phyloP scores from a whole-genome alignment of 768 basidiomycete genomes.

The Pilatotrama ljubarskyi region DNA sequence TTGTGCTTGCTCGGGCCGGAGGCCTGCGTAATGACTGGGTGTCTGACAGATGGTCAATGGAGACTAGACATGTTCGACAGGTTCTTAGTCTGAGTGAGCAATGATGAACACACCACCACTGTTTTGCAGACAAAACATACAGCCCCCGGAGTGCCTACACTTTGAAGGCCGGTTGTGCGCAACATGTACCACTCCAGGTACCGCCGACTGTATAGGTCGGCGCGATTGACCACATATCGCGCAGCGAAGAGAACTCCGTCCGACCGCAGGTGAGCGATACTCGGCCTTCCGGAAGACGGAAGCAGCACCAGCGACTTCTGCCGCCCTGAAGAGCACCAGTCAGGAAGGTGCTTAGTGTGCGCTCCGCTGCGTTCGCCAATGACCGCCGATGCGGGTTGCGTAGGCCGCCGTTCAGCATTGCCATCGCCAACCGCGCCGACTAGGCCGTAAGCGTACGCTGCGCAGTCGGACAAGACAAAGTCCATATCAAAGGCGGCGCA shows the following conservation, averaged over 20 bases:
- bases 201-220: too few relatives aligned
- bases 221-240: too few relatives aligned
- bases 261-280: not conserved
- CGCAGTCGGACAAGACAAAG: not conserved
- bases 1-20: conserved; percentile 1
- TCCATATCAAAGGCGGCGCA: not conserved
- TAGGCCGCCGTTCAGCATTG: not conserved
- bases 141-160: too few relatives aligned
- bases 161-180: too few relatives aligned
- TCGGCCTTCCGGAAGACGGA: not conserved
- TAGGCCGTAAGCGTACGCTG: not conserved
- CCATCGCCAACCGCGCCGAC: not conserved
- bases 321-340: not conserved
- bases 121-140: too few relatives aligned
- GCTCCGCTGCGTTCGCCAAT: conserved; percentile 1
- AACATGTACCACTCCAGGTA: not conserved
- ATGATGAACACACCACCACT: too few relatives aligned
- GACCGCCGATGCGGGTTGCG: not conserved
- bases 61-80: too few relatives aligned
- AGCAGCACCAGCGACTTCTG: not conserved
- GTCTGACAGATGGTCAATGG: not conserved
- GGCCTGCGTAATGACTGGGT: not conserved
- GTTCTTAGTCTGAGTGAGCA: too few relatives aligned
- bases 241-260: not conserved
- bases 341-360: not conserved